Evolutionary conservation across 495 filamentous ascomycete species (phyloP), one percentile per base, ranked within the genome.

Genomic region (Glarea lozoyensis): DNA sequence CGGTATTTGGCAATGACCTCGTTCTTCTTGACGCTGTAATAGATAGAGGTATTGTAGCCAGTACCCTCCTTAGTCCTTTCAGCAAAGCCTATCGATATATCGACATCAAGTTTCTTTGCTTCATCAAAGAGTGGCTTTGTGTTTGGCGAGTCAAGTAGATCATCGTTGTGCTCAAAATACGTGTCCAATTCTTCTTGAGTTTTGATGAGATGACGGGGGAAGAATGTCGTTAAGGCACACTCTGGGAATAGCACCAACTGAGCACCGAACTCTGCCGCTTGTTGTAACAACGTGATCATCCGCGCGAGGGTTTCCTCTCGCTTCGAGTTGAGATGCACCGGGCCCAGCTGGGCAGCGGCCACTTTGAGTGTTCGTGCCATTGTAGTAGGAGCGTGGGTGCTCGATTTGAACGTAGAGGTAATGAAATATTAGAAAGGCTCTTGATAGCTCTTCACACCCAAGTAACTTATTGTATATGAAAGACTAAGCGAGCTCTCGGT

Each of bases 201-300:
- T 25, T 54, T 37, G 51, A 66, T 61, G 21, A 68, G 49, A 41
- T 68, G 59, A 38, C 67, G 60, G 1, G 69, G 69, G 49, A 70
- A 70, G 59, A 72, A 72, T 1, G 67, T 72, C 10, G 66, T 70
- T 49, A 70, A 61, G 29, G 66, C 60, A 34, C 59, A 56, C 43
- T 72, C 69, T 4, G 69, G 69, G 48, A 66, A 72, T 27, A 72
- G 58, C 12, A 69, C 66, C 0, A 70, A 36, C 44, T 68, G 52
- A 20, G 62, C 67, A 15, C 58, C 60, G 27, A 63, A 41, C 2
- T 42, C 22, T 1, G 56, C 49, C 12, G 67, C 66, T 17, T 60
- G 42, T 19, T 62, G 49, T 3, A 72, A 57, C 15, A 72, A 62
- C 21, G 30, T 45, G 37, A 68, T 50, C 56, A 72, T 68, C 12